Conservation (phyloP, 306 rosid species). For the peach (Prunus persica) region DNA sequence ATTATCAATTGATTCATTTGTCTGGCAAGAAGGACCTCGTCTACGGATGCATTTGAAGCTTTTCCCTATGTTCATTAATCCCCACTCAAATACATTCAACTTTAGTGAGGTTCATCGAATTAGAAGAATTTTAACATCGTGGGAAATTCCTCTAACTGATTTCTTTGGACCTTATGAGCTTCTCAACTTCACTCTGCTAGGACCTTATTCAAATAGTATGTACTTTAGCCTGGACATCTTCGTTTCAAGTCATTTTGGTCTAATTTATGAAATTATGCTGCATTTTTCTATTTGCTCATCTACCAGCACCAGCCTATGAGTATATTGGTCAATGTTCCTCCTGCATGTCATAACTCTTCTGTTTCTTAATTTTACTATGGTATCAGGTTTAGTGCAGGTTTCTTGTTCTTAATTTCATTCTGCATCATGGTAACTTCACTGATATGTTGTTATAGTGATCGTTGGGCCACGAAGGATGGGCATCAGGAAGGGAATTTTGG, state of each 20-base stretch:
- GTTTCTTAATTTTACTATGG: no score
- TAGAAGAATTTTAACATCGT: constrained; percentile 30
- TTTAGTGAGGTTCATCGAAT: constrained; percentile 52
- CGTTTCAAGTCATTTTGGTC: background rate
- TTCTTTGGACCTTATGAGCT: constrained; percentile 91
- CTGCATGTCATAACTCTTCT: background rate
- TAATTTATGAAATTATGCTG: background rate
- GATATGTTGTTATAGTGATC: constrained; percentile 31
- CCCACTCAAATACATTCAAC: constrained; percentile 32
- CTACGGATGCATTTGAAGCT: constrained; percentile 68
- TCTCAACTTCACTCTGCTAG: constrained; percentile 57
- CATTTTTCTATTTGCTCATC: background rate
- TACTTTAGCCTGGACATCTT: constrained; percentile 17
- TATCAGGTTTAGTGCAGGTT: background rate
- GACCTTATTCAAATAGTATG: constrained; percentile 53
- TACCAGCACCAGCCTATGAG: background rate
- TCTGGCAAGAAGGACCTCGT: constrained; percentile 84
- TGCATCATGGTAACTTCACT: background rate
- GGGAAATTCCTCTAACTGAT: constrained; percentile 48
- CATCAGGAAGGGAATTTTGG: constrained; percentile 35
- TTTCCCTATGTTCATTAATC: constrained; percentile 41
- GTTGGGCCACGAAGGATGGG: constrained; percentile 14
- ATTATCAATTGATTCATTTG: constrained; percentile 44
- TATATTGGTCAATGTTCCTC: no score
- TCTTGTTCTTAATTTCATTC: constrained; percentile 21